Percentiles rank a stretch among this genome's conserved stretches.
These are phyloP conservation scores for Dictyostelium capitatum DNA, from an alignment of 78 protist species.

Conservation along the genomic window DNA sequence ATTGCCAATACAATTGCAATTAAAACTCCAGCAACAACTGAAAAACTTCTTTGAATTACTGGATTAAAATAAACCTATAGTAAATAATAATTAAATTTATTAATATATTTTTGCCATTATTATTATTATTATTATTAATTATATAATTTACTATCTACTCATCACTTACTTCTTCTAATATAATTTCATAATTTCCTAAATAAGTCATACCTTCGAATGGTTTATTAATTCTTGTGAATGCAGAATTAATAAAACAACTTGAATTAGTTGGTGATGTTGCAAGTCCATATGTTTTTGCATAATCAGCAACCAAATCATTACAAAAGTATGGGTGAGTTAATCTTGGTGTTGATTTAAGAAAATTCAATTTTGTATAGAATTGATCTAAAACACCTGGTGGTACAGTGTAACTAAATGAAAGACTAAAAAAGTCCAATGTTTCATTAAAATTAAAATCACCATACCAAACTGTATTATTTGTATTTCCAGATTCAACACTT, in stretches of 20 bases:
- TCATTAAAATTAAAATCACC: conserved; percentile 7
- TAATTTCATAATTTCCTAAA: conserved; percentile 23
- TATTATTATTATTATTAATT: background rate
- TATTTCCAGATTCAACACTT: conserved; percentile 15
- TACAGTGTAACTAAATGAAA: background rate
- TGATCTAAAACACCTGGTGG: background rate
- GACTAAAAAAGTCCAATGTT: background rate
- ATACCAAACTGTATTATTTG: background rate
- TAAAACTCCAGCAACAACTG: background rate
- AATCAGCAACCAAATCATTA: conserved; percentile 13
- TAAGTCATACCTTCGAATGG: conserved; percentile 32
- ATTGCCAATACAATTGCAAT: background rate
- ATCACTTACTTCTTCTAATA: background rate
- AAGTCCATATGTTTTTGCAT: background rate
- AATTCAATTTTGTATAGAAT: background rate
- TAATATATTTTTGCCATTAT: background rate
- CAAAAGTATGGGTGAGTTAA: conserved; percentile 39
- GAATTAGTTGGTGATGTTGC: background rate
- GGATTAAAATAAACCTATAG: background rate
- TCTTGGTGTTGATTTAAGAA: conserved; percentile 5
- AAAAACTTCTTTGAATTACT: background rate
- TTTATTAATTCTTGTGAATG: background rate
- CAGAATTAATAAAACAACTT: background rate
- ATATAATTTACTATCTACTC: background rate
- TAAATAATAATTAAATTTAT: background rate